Evolutionary conservation across 1,139 yeast genomes (phyloP).

Genomic region (Hemisphaericaspora lyxosophila): DNA sequence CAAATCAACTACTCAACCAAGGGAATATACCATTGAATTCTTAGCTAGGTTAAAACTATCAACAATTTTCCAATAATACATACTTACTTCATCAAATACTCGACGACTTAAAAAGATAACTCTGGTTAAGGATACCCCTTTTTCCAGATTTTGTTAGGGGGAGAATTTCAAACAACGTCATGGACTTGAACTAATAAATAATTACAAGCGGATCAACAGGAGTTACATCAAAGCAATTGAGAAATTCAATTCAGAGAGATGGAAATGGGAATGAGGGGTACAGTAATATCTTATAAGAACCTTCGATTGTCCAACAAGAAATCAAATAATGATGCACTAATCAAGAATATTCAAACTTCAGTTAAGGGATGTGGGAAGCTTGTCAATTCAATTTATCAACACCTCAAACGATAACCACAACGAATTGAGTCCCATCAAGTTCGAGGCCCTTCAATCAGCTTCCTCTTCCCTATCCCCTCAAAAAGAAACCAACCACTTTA

Average conservation of each 20-base stretch:
- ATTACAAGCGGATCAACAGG: slow-evolving; percentile 23
- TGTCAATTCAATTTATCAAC: slow-evolving; percentile 11
- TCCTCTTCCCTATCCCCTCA: background rate
- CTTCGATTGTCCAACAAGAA: slow-evolving; percentile 4
- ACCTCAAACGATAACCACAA: slow-evolving; percentile 3
- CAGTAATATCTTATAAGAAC: slow-evolving; percentile 10
- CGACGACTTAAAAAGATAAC: slow-evolving; percentile 24
- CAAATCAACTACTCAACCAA: slow-evolving; percentile 12
- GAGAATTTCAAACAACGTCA: slow-evolving; percentile 40
- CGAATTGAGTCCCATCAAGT: slow-evolving; percentile 7
- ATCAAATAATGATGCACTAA: slow-evolving; percentile 7
- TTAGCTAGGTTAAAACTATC: slow-evolving; percentile 23
- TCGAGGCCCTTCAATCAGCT: slow-evolving; percentile 1
- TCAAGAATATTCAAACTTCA: slow-evolving; percentile 8
- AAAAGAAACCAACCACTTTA: slow-evolving; percentile 1
- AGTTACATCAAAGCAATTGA: slow-evolving; percentile 15
- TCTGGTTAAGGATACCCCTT: slow-evolving; percentile 34
- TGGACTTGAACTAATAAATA: slow-evolving; percentile 34
- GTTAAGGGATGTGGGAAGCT: slow-evolving; percentile 10
- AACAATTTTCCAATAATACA: slow-evolving; percentile 25
- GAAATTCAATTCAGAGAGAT: slow-evolving; percentile 16
- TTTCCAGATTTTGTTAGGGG: slow-evolving; percentile 32
- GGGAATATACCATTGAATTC: slow-evolving; percentile 15
- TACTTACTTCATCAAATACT: slow-evolving; percentile 21
- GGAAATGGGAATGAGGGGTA: slow-evolving; percentile 18